phyloP scores from a whole-genome alignment of 441 rosid genomes.

The Gossypium armourianum region DNA sequence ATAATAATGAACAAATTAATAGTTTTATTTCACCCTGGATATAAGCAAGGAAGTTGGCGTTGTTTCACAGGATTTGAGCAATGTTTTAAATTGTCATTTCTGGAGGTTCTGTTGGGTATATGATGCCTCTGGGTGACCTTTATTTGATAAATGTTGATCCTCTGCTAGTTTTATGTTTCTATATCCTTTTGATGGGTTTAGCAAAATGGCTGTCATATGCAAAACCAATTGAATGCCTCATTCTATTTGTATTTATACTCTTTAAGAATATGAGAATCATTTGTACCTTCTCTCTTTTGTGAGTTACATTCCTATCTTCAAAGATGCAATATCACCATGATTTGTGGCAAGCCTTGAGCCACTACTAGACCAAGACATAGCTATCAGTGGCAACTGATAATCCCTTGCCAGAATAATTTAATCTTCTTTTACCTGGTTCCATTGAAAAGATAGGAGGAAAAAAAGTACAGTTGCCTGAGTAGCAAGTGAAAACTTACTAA shows the following conservation, averaged over 20 bases:
- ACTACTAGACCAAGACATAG: neutral
- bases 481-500: neutral
- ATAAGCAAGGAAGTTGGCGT: neutral
- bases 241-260: neutral
- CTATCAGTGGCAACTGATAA: neutral
- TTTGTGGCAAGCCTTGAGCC: neutral
- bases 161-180: neutral
- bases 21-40: neutral
- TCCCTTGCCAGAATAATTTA: neutral
- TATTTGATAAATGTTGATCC: neutral
- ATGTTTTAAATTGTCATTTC: neutral
- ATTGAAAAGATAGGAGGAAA: neutral
- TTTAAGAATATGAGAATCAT: neutral
- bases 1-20: neutral
- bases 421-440: neutral
- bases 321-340: neutral
- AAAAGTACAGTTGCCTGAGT: neutral
- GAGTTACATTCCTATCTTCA: neutral
- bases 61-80: neutral
- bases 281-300: neutral
- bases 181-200: neutral
- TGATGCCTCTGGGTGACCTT: neutral
- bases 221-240: neutral
- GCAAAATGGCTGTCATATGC: neutral
- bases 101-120: neutral